Percentiles rank a stretch among this genome's conserved stretches.
Evolutionary conservation across 2,329 filamentous ascomycete genomes (phyloP).

Genomic region (Cryoendolithus antarcticus): DNA sequence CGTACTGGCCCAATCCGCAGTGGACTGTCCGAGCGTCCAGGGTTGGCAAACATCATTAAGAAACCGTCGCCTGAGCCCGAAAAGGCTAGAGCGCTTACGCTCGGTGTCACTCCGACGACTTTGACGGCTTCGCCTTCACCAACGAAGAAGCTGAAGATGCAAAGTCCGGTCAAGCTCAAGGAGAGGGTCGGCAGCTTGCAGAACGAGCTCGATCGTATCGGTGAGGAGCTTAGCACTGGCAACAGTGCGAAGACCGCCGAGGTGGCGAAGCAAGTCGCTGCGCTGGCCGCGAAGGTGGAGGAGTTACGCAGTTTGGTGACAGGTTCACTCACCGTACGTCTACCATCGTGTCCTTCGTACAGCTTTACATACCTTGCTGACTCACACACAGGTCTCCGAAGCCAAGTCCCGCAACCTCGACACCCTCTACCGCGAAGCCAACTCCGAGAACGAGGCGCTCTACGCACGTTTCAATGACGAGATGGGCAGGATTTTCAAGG

Average conservation of each 20-base stretch:
- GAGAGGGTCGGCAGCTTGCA: conserved; percentile 55
- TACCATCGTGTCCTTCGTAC: no score
- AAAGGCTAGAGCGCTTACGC: conserved; percentile 13
- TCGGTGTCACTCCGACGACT: conserved; percentile 13
- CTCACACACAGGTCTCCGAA: conserved; percentile 42
- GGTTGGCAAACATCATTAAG: conserved; percentile 43
- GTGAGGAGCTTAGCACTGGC: conserved; percentile 51
- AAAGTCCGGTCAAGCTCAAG: conserved; percentile 54
- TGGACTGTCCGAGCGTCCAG: conserved; percentile 40
- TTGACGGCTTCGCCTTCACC: conserved; percentile 7
- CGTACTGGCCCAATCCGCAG: conserved; percentile 31
- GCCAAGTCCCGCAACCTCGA: conserved; percentile 71
- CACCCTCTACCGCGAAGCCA: conserved; percentile 76
- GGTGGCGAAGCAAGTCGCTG: no score
- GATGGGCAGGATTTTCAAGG: conserved; percentile 67
- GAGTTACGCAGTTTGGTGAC: no score
- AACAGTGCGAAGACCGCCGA: no score
- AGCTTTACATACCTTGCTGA: conserved; percentile 22
- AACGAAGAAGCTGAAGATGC: conserved; percentile 53
- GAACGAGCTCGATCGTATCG: conserved; percentile 67
- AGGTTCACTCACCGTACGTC: no score
- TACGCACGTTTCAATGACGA: conserved; percentile 92
- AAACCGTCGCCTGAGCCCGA: conserved; percentile 43
- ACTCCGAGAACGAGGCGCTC: conserved; percentile 81
- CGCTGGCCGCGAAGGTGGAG: no score